Evolutionary conservation across 352 stramenopile genomes (phyloP), one percentile per base, ranked within the genome.

Genomic region (Pythium volutum): DNA sequence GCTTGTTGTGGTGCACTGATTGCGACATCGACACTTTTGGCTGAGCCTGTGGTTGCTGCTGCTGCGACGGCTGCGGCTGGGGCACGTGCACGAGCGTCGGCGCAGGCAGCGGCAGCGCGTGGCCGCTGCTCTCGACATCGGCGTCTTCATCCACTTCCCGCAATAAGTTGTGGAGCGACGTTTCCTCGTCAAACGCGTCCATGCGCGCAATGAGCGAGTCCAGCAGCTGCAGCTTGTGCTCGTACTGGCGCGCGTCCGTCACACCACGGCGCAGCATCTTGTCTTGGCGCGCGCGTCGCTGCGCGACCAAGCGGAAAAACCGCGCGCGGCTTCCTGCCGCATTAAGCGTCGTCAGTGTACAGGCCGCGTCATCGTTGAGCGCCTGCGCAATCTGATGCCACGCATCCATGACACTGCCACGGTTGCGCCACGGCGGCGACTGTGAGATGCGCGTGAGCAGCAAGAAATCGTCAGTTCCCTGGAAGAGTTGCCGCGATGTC

Each of bases 221-320:
- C 36, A 68, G 36, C 47, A 45, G 18, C 31, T 26, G 26, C 9
- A 68, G 18, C 48, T 68, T 68, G 15, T 23, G 14, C 29, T 58
- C 31, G 43, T 49, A 59, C 53, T 67, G 33, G 16, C 11, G 29
- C 23, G 63, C 48, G 16, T 42, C 26, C 20, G 34, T 33, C 22
- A 16, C 15, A 8, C 38, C 48, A 18, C 54, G 53, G 8, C 61
- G 61, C 45, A 68, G 47, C 53, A 55, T 55, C 55, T 46, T 55
- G 22, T 63, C 61, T 48, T 62, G 61, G 20, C 54, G 12, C 20
- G 55, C 54, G 27, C 55, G 55, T 18, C 61, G 61, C 53, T 68
- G 61, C 33, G 54, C 41, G 33, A 68, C 61, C 27, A 68, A 25
- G 5, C 61, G 61, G 22, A 59, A 58, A 36, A 68, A 68, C 4